These are phyloP conservation scores for Nigrospora osmanthi DNA, from an alignment of 2,329 filamentous ascomycete species.

Conservation along the genomic window DNA sequence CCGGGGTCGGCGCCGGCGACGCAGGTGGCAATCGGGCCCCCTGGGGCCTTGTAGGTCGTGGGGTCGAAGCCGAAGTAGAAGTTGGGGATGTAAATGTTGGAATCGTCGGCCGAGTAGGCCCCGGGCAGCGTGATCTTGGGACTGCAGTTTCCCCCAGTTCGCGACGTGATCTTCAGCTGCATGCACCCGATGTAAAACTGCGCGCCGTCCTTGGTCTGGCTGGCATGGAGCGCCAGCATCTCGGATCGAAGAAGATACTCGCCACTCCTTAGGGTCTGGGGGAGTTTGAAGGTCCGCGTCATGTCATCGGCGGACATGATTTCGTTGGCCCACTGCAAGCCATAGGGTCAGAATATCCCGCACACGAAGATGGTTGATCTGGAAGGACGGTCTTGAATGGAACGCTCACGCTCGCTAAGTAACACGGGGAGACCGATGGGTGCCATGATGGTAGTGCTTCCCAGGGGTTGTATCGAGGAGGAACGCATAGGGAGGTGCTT, in stretches of 20 bases:
- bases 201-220: conserved; percentile 17
- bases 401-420: too few species aligned
- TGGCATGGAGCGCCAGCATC: conserved; percentile 23
- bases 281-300: conserved; percentile 18
- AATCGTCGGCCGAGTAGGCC: conserved; percentile 18
- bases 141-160: conserved; percentile 17
- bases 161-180: conserved; percentile 22
- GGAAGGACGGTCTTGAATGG: too few species aligned
- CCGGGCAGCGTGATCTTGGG: conserved; percentile 22
- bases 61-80: conserved; percentile 24
- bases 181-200: conserved; percentile 26
- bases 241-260: conserved; percentile 26
- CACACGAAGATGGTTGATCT: too few species aligned
- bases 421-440: too few species aligned
- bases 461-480: too few species aligned
- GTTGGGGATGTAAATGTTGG: conserved; percentile 19
- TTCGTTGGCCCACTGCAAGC: conserved; percentile 15
- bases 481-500: too few species aligned
- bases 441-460: too few species aligned
- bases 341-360: too few species aligned
- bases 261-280: conserved; percentile 17
- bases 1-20: background rate
- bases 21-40: conserved; percentile 12
- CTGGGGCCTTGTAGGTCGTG: conserved; percentile 20
- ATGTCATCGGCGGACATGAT: conserved; percentile 10